phyloP scores from a whole-genome alignment of 2,329 filamentous ascomycete species.

The Stachybotrys chlorohalonatus region DNA sequence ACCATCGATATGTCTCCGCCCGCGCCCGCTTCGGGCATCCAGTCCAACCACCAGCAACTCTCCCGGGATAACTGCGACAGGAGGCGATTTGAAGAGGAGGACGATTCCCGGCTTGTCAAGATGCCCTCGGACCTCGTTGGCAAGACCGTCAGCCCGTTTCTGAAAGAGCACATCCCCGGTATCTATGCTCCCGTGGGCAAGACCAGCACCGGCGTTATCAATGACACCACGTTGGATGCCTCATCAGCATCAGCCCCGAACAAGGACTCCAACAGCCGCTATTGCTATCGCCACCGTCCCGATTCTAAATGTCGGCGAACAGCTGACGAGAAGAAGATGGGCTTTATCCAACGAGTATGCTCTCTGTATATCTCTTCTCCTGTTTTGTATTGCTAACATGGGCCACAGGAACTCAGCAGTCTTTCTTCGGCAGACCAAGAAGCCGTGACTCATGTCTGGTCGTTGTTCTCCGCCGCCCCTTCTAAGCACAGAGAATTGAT shows the following conservation, averaged over 20 bases:
- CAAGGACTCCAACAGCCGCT: slow-evolving; percentile 69
- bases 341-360: slow-evolving; percentile 77
- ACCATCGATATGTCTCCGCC: not conserved
- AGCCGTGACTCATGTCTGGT: slow-evolving; percentile 96
- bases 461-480: slow-evolving; percentile 90
- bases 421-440: slow-evolving; percentile 82
- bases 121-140: slow-evolving; percentile 60
- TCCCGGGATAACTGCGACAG: slow-evolving; percentile 41
- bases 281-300: slow-evolving; percentile 89
- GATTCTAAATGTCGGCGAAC: slow-evolving; percentile 90
- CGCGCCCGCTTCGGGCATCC: not conserved
- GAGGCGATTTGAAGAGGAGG: slow-evolving; percentile 38
- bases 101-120: slow-evolving; percentile 40
- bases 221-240: slow-evolving; percentile 7
- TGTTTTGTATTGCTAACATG: slow-evolving; percentile 1
- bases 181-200: slow-evolving; percentile 76
- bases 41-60: slow-evolving; percentile 11
- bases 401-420: slow-evolving; percentile 62
- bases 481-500: slow-evolving; percentile 91
- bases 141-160: slow-evolving; percentile 77
- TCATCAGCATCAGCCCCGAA: slow-evolving; percentile 15
- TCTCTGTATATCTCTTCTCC: not conserved
- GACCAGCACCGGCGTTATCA: slow-evolving; percentile 28
- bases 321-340: slow-evolving; percentile 94
- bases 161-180: slow-evolving; percentile 81